Evolutionary conservation across 106 monocot genomes (phyloP).

Genomic region (Dendrobium chrysotoxum): DNA sequence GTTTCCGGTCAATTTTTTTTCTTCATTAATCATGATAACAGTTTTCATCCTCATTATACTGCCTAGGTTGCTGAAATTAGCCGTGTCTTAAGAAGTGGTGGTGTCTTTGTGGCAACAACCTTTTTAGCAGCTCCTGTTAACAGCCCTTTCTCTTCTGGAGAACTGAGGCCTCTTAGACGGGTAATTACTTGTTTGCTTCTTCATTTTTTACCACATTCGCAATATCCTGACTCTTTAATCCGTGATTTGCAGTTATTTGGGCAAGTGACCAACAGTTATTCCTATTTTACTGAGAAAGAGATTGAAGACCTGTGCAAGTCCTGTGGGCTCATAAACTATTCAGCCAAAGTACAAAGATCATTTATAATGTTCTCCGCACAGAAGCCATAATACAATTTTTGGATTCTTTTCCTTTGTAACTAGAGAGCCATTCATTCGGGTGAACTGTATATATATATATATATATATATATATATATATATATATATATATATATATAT

Average conservation of each 20-base stretch:
- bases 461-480: too few relatives aligned
- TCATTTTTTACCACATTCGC: not conserved
- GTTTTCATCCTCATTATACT: constrained; percentile 2
- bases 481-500: too few relatives aligned
- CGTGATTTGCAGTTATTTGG: constrained; percentile 46
- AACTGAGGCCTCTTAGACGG: constrained; percentile 42
- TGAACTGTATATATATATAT: too few relatives aligned
- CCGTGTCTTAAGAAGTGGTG: constrained; percentile 74
- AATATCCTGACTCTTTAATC: not conserved
- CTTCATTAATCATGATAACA: not conserved
- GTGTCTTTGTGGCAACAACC: constrained; percentile 90
- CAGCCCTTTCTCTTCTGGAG: constrained; percentile 43
- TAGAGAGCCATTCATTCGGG: not conserved
- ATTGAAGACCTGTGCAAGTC: constrained; percentile 87
- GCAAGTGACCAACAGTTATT: constrained; percentile 48
- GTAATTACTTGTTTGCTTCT: constrained; percentile 16
- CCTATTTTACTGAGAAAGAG: constrained; percentile 69
- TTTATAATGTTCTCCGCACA: constrained; percentile 99
- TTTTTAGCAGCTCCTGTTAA: constrained; percentile 61
- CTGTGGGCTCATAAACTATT: constrained; percentile 82
- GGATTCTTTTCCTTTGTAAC: too few relatives aligned
- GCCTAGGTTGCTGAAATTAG: constrained; percentile 89
- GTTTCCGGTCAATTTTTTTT: not conserved
- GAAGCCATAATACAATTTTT: constrained; percentile 44
- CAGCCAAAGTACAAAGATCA: constrained; percentile 59